Evolutionary conservation across 495 filamentous ascomycete species (phyloP).

Genomic region (Cercophora samala): DNA sequence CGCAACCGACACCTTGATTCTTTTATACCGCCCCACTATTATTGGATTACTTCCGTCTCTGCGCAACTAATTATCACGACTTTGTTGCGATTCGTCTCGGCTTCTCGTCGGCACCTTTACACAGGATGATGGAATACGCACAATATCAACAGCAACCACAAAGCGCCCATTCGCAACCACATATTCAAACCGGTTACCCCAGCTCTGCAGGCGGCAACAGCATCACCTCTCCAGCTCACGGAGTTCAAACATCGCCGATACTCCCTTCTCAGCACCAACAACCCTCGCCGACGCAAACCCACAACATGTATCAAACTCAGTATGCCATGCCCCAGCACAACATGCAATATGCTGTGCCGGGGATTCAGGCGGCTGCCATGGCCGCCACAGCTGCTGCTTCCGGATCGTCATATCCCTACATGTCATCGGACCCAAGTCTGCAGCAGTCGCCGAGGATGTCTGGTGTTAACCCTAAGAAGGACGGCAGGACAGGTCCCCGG

Average conservation of each 20-base stretch:
- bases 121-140: slow-evolving; percentile 67
- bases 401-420: slow-evolving; percentile 56
- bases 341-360: slow-evolving; percentile 61
- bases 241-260: slow-evolving; percentile 59
- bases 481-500: slow-evolving; percentile 52
- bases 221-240: slow-evolving; percentile 59
- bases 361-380: slow-evolving; percentile 64
- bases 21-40: slow-evolving; percentile 14
- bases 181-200: slow-evolving; percentile 44
- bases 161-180: slow-evolving; percentile 49
- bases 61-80: slow-evolving; percentile 17
- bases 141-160: slow-evolving; percentile 62
- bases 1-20: slow-evolving; percentile 22
- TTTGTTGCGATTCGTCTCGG: slow-evolving; percentile 23
- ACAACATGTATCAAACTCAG: slow-evolving; percentile 57
- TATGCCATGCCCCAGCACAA: slow-evolving; percentile 55
- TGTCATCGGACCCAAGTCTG: slow-evolving; percentile 52
- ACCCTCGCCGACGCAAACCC: slow-evolving; percentile 50
- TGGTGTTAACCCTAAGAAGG: slow-evolving; percentile 50
- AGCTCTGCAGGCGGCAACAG: slow-evolving; percentile 55
- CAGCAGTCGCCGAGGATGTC: slow-evolving; percentile 61
- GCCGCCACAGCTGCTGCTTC: slow-evolving; percentile 67
- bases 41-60: slow-evolving; percentile 5
- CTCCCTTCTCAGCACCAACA: slow-evolving; percentile 58
- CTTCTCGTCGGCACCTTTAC: slow-evolving; percentile 21